These are phyloP conservation scores for Setaria italica DNA, from an alignment of 202 grass and related monocot species.

Conservation along the genomic window DNA sequence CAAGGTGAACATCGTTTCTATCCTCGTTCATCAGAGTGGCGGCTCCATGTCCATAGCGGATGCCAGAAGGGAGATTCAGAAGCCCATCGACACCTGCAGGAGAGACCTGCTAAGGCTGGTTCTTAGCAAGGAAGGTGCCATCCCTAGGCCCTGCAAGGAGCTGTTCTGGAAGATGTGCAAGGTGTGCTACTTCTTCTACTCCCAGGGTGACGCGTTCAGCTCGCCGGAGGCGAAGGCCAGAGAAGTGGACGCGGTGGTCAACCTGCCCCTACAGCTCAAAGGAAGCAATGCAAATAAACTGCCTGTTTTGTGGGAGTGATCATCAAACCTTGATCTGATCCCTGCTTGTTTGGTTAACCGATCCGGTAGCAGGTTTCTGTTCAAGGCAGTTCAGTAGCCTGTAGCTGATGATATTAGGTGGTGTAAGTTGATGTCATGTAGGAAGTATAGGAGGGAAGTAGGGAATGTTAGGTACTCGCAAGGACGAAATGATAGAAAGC, in stretches of 20 bases:
- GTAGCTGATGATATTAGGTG: neutral
- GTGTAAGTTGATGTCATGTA: too few relatives aligned
- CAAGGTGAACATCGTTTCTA: conserved; percentile 63
- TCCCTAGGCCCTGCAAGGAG: conserved; percentile 69
- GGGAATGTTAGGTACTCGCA: too few relatives aligned
- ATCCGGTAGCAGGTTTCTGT: neutral
- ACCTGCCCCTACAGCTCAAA: conserved; percentile 46
- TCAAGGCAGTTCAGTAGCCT: neutral
- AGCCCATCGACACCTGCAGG: conserved; percentile 40
- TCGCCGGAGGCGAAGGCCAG: conserved; percentile 58
- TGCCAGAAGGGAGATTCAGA: conserved; percentile 40
- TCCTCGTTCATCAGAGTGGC: conserved; percentile 36
- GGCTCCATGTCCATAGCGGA: conserved; percentile 50
- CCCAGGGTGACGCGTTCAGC: conserved; percentile 55
- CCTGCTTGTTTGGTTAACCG: neutral
- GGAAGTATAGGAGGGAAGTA: too few relatives aligned
- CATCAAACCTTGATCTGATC: neutral
- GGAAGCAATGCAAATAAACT: neutral
- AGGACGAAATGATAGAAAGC: too few relatives aligned
- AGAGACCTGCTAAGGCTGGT: conserved; percentile 60
- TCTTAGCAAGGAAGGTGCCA: conserved; percentile 33
- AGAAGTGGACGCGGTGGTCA: conserved; percentile 66
- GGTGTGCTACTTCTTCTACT: conserved; percentile 72
- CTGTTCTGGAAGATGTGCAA: conserved; percentile 88
- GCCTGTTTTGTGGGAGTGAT: neutral